A percentile compares a stretch with the other conserved stretches of the same genome.
Evolutionary conservation across 768 basidiomycete species (phyloP).

Genomic region (Boletellus sp.): DNA sequence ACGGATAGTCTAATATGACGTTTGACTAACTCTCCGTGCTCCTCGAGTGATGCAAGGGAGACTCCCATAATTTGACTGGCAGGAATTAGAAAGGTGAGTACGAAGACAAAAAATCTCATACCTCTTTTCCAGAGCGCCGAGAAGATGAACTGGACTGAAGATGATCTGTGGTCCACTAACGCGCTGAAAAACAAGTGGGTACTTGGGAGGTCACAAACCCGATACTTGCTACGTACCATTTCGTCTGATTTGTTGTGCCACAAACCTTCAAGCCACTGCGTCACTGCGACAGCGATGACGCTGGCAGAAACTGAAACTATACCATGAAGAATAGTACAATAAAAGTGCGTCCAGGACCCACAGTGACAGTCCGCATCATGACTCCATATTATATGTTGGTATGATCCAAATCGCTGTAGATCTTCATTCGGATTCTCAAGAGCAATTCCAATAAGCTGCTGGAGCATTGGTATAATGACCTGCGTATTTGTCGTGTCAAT

Average conservation of each 20-base stretch:
- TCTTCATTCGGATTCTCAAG: conserved; percentile 33
- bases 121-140: conserved; percentile 39
- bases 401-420: conserved; percentile 45
- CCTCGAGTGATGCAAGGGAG: conserved; percentile 37
- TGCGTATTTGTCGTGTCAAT: conserved; percentile 3
- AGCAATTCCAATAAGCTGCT: conserved; percentile 40
- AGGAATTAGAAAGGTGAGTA: neutral
- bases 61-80: conserved; percentile 41
- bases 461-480: conserved; percentile 19
- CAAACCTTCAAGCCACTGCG: conserved; percentile 49
- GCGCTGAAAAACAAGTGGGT: conserved; percentile 15
- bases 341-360: conserved; percentile 23
- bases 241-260: conserved; percentile 35
- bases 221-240: conserved; percentile 6
- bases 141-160: conserved; percentile 42
- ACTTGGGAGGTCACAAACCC: neutral
- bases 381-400: conserved; percentile 59
- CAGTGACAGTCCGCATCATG: conserved; percentile 36
- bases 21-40: conserved; percentile 37
- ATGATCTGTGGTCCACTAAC: conserved; percentile 39
- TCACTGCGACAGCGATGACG: conserved; percentile 34
- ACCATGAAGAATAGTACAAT: neutral
- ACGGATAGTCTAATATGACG: conserved; percentile 37
- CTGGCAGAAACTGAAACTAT: conserved; percentile 30
- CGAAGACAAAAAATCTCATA: conserved; percentile 18